Conservation (phyloP, 345 rosid genomes). For the Camelina neglecta region DNA sequence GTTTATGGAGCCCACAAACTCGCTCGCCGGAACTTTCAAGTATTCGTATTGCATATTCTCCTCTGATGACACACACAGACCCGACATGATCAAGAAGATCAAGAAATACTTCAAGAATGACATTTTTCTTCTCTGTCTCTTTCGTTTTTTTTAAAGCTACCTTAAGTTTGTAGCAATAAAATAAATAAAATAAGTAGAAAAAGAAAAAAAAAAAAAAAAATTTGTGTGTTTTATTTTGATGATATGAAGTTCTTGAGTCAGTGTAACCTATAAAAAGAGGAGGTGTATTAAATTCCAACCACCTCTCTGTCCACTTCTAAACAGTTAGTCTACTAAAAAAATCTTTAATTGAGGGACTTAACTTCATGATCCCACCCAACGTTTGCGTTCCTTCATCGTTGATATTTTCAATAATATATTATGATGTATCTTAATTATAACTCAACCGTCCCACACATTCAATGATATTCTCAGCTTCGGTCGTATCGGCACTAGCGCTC, state of each 20-base stretch:
- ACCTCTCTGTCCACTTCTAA: conserved; percentile 42
- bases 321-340: conserved; percentile 30
- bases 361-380: conserved; percentile 40
- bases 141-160: too few species aligned
- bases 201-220: background rate
- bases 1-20: conserved; percentile 54
- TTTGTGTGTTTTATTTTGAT: background rate
- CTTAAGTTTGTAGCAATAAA: background rate
- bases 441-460: conserved; percentile 40
- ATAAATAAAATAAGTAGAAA: conserved; percentile 3
- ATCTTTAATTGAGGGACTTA: conserved; percentile 30
- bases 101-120: conserved; percentile 30
- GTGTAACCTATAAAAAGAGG: conserved; percentile 35
- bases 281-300: conserved; percentile 40
- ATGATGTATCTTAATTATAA: conserved; percentile 19
- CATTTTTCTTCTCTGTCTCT: conserved; percentile 13
- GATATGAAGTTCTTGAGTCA: conserved; percentile 35
- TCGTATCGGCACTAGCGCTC: conserved; percentile 20
- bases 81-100: conserved; percentile 30
- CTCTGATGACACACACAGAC: conserved; percentile 36
- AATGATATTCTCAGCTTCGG: conserved; percentile 29
- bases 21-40: conserved; percentile 54
- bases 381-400: conserved; percentile 19
- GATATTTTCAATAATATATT: conserved; percentile 16
- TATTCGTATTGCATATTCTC: conserved; percentile 33